Percentiles rank a stretch among this genome's conserved stretches.
Evolutionary conservation across 2,329 filamentous ascomycete genomes (phyloP).

Genomic region (Aspergillus fumigatiaffinis): DNA sequence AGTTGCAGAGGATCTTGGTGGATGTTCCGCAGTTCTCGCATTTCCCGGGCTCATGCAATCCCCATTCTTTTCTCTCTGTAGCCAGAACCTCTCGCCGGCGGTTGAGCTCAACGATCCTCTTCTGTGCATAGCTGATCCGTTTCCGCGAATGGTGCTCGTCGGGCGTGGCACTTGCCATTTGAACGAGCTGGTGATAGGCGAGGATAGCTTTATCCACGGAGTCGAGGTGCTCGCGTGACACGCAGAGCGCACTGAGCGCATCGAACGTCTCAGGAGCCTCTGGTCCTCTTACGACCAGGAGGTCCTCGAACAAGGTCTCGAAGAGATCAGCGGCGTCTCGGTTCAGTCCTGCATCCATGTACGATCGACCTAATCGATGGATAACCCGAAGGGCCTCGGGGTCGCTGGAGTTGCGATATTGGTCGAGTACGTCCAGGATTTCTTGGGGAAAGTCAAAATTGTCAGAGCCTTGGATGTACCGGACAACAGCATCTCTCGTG

Average conservation of each 20-base stretch:
- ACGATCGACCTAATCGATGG: constrained; percentile 23
- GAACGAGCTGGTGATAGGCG: constrained; percentile 25
- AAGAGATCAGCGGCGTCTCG: constrained; percentile 26
- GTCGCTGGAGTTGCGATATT: constrained; percentile 22
- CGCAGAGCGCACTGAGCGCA: constrained; percentile 27
- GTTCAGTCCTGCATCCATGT: constrained; percentile 27
- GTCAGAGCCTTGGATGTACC: constrained; percentile 23
- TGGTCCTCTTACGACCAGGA: constrained; percentile 19
- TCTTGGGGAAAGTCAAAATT: constrained; percentile 29
- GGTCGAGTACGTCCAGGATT: constrained; percentile 23
- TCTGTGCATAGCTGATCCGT: constrained; percentile 24
- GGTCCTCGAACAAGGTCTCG: constrained; percentile 24
- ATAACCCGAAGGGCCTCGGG: constrained; percentile 24
- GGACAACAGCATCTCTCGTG: constrained; percentile 22
- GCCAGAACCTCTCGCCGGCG: constrained; percentile 22
- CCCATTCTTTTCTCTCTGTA: constrained; percentile 24
- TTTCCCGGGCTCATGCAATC: constrained; percentile 18
- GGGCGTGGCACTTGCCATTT: constrained; percentile 22
- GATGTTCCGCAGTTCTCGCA: constrained; percentile 20
- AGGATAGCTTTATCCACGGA: constrained; percentile 26
- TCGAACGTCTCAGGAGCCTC: constrained; percentile 27
- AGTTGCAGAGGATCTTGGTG: constrained; percentile 23
- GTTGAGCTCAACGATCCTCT: constrained; percentile 24
- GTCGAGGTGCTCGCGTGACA: constrained; percentile 26
- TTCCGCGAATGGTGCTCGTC: constrained; percentile 23